Percentiles rank a stretch among this genome's conserved stretches.
Evolutionary conservation across 139 green algal genomes (phyloP).

Genomic region (Asterochloris erici): DNA sequence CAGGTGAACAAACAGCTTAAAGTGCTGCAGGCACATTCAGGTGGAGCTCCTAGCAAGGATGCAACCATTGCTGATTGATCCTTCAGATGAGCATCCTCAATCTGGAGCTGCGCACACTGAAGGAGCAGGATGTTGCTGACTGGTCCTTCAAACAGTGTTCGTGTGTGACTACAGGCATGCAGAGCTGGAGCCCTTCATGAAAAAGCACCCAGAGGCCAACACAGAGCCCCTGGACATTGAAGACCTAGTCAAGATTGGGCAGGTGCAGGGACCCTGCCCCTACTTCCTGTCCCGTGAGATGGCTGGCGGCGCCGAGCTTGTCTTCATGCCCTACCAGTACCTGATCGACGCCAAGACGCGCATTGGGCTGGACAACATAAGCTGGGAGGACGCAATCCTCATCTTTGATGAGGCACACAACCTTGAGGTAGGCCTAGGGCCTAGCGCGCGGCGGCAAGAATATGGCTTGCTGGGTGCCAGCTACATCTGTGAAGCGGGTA

Average conservation of each 20-base stretch:
- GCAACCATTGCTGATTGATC: no score
- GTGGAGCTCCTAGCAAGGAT: no score
- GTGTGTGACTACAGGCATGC: constrained; percentile 26
- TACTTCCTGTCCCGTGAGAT: constrained; percentile 72
- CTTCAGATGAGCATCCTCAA: no score
- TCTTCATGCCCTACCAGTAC: constrained; percentile 99
- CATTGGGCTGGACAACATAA: constrained; percentile 53
- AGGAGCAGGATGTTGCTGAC: no score
- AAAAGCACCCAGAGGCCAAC: constrained; percentile 41
- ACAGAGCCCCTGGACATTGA: constrained; percentile 80
- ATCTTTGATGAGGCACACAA: constrained; percentile 99
- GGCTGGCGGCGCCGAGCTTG: constrained; percentile 69
- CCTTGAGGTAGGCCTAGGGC: constrained; percentile 61
- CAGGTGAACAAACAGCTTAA: no score
- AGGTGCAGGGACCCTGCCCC: constrained; percentile 53
- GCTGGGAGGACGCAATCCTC: constrained; percentile 72
- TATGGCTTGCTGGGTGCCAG: no score
- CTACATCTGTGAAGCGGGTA: no score
- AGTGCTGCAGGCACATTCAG: no score
- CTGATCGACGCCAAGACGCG: constrained; percentile 57
- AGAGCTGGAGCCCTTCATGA: constrained; percentile 36
- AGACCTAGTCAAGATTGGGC: constrained; percentile 74
- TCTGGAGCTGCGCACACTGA: no score
- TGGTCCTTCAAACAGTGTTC: neutral
- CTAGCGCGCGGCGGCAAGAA: no score